Percentiles rank a stretch among this genome's conserved stretches.
phyloP scores from a whole-genome alignment of 257 asterid genomes.

The Solanum chaucha region DNA sequence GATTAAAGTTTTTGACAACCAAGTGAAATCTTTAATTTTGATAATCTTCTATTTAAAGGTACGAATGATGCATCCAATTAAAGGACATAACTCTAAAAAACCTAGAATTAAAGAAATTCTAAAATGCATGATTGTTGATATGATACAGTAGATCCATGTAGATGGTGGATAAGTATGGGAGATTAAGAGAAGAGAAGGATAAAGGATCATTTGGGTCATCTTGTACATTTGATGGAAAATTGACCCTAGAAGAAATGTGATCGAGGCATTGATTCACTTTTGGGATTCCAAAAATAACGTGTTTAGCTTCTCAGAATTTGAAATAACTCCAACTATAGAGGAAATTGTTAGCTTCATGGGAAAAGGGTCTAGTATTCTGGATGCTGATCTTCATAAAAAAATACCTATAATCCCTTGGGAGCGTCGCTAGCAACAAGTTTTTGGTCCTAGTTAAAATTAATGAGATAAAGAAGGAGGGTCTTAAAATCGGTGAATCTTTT shows the following conservation, averaged over 20 bases:
- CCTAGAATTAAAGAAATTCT: not conserved
- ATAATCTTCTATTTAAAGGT: not conserved
- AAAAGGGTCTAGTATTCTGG: not conserved
- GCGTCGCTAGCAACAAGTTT: not conserved
- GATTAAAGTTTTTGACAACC: not conserved
- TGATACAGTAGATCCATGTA: not conserved
- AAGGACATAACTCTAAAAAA: not conserved
- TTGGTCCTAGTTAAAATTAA: not conserved
- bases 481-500: not conserved
- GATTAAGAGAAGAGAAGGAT: not conserved
- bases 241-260: not conserved
- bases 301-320: not conserved
- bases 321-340: not conserved
- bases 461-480: not conserved
- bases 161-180: not conserved
- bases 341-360: not conserved
- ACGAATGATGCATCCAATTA: not conserved
- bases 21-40: too few species aligned
- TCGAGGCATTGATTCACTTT: not conserved
- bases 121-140: not conserved
- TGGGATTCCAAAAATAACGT: not conserved
- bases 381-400: not conserved
- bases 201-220: not conserved
- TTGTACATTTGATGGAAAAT: not conserved
- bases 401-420: not conserved